These are phyloP conservation scores for Termitomyces sp. DNA, from an alignment of 768 basidiomycete genomes.

Conservation along the genomic window DNA sequence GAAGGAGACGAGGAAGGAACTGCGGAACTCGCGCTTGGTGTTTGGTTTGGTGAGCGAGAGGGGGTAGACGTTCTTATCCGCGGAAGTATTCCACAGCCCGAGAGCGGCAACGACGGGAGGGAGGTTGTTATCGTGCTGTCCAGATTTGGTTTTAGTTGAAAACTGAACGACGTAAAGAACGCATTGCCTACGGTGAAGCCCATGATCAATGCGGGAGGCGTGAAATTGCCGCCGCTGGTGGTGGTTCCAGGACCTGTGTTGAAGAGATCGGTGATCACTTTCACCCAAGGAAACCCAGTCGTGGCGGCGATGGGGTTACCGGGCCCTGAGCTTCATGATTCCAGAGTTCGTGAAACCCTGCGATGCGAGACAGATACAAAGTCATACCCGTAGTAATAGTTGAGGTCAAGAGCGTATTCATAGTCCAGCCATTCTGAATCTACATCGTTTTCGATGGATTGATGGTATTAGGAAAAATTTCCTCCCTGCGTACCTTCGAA, in stretches of 20 bases:
- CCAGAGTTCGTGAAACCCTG: not conserved
- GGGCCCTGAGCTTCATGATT: constrained; percentile 30
- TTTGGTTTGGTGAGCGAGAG: constrained; percentile 26
- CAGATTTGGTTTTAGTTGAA: not conserved
- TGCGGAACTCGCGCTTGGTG: constrained; percentile 27
- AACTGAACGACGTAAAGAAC: not conserved
- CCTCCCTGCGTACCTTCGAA: constrained; percentile 24
- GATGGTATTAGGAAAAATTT: not conserved
- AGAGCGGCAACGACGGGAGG: constrained; percentile 36
- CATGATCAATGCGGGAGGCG: constrained; percentile 35
- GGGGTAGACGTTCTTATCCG: constrained; percentile 24
- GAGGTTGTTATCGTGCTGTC: constrained; percentile 39
- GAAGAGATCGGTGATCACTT: constrained; percentile 32
- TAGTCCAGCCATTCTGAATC: constrained; percentile 37
- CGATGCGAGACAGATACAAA: not conserved
- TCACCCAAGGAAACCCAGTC: constrained; percentile 33
- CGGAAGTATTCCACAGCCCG: constrained; percentile 36
- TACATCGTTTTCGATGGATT: constrained; percentile 3
- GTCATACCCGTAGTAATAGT: constrained; percentile 39
- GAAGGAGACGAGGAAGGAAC: constrained; percentile 35
- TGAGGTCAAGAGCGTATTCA: constrained; percentile 39
- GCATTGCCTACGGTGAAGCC: constrained; percentile 30
- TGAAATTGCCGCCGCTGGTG: constrained; percentile 20
- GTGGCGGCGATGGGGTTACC: constrained; percentile 37
- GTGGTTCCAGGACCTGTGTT: constrained; percentile 22